Evolutionary conservation across 208 protist genomes (phyloP).

Genomic region (Trypanosomatidae sp.): DNA sequence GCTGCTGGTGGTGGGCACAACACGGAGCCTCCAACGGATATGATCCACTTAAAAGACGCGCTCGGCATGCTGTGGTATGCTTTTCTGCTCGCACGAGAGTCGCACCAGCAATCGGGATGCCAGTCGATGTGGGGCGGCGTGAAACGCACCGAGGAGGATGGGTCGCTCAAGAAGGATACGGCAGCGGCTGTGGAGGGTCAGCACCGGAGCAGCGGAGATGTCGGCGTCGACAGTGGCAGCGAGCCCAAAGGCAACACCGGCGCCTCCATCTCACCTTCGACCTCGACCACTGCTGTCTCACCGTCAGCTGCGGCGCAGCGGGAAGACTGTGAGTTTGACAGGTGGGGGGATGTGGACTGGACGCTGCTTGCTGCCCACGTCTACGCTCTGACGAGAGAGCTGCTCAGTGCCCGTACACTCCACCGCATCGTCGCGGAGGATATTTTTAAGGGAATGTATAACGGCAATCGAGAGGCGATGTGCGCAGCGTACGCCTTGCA

Average conservation of each 20-base stretch:
- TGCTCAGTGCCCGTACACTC: conserved; percentile 13
- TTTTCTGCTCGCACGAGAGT: not conserved
- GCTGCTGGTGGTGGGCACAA: not conserved
- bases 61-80: conserved; percentile 13
- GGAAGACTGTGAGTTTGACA: not conserved
- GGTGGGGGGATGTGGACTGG: conserved; percentile 19
- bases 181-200: not conserved
- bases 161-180: not conserved
- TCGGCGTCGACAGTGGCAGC: not conserved
- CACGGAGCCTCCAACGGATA: not conserved
- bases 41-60: conserved; percentile 4
- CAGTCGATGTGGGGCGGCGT: not conserved
- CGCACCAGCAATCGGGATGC: not conserved
- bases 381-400: conserved; percentile 21
- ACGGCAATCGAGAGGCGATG: conserved; percentile 6
- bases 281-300: not conserved
- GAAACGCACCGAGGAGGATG: not conserved
- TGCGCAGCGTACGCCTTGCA: conserved; percentile 12
- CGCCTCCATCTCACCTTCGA: not conserved
- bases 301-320: not conserved
- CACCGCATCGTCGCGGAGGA: conserved; percentile 15
- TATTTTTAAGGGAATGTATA: not conserved
- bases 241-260: not conserved
- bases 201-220: not conserved
- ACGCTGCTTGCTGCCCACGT: conserved; percentile 26